Percentiles rank a stretch among this genome's conserved stretches.
Evolutionary conservation across 2,329 filamentous ascomycete species (phyloP).

Genomic region (Fusarium beomiforme): DNA sequence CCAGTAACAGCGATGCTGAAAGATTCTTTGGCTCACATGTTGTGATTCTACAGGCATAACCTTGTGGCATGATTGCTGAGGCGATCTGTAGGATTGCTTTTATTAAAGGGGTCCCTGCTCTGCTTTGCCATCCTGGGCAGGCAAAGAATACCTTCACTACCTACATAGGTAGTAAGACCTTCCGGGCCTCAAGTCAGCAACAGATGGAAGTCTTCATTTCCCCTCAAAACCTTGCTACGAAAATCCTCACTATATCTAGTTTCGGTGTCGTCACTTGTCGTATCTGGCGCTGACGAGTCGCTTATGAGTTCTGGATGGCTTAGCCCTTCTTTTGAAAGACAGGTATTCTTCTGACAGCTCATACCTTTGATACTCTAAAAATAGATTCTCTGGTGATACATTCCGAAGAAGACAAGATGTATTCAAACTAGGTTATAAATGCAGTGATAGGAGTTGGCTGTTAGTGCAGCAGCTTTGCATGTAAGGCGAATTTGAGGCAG

Average conservation of each 20-base stretch:
- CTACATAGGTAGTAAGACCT: too few species aligned
- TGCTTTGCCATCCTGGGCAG: neutral
- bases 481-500: neutral
- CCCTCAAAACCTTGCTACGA: neutral
- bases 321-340: conserved; percentile 13
- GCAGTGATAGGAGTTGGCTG: neutral
- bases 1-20: neutral
- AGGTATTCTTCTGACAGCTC: neutral
- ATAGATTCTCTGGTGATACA: neutral
- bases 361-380: neutral
- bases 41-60: neutral
- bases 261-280: neutral
- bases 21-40: neutral
- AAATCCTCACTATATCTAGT: neutral
- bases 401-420: neutral
- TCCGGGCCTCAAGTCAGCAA: neutral
- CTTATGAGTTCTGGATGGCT: neutral
- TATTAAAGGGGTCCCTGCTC: neutral
- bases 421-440: neutral
- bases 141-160: too few species aligned
- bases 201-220: neutral
- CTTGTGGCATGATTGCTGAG: neutral
- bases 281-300: neutral
- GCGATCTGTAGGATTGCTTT: neutral
- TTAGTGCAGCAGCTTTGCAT: neutral